Evolutionary conservation across 2,329 filamentous ascomycete genomes (phyloP), one percentile per base, ranked within the genome.

Genomic region (Lasiodiplodia sp.): DNA sequence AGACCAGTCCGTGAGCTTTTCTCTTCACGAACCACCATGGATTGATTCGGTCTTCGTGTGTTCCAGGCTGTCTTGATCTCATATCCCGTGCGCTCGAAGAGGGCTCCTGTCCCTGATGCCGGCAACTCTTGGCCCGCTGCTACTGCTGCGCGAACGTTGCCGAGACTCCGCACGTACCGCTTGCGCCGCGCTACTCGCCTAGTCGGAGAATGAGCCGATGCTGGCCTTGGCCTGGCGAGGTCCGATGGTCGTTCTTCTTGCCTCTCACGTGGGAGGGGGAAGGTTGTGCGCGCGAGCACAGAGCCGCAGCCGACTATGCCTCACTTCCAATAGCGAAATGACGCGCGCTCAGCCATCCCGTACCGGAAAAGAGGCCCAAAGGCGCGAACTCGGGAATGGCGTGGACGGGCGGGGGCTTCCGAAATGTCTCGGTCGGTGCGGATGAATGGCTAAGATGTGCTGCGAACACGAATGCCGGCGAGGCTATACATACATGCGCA

Each of bases 281-380:
- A n/a, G 8, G 52, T n/a, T 28, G 14, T 12, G n/a, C 34, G 40
- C 10, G 31, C 3, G 47, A 52, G 60, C 60, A 52, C 60, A 64
- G 60, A 64, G 60, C 44, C 60, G 44, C 44, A 38, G 14, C 10
- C 47, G 25, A 44, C 25, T 25, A 49, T n/a, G 21, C 47, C 31
- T 47, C 44, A 47, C 44, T 11, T 7, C n/a, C 44, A 47, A 64
- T 53, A 64, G 60, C 60, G 60, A 64, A 51, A 64, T 64, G 60
- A 64, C 60, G 25, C 37, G 44, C 31, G 37, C 21, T 38, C 23
- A 53, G 40, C 47, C 55, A 38, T 12, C 28, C 21, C 23, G 25
- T 21, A 28, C 31, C 44, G 60, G 31, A 38, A 12, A n/a, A 21
- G 12, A 34, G 16, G 38, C 10, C 60, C 31, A 18, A 8, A 52